Conservation (phyloP, 768 basidiomycete genomes). For the Boletus reticulatus region DNA sequence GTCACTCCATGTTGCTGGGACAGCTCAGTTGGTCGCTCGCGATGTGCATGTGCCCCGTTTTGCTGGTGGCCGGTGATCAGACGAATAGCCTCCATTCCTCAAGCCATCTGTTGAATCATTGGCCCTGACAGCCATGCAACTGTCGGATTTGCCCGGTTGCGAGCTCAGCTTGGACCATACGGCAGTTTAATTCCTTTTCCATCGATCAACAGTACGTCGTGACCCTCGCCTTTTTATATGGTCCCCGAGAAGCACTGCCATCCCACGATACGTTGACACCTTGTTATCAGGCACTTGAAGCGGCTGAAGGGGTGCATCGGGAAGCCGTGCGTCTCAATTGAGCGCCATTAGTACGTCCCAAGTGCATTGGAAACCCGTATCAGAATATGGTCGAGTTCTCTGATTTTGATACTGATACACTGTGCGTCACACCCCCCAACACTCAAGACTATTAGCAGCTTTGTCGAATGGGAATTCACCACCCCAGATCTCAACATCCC, state of each 20-base stretch:
- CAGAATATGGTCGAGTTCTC: constrained; percentile 5
- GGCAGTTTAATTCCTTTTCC: constrained; percentile 8
- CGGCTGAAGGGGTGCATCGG: constrained; percentile 4
- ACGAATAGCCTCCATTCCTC: not conserved
- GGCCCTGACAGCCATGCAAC: not conserved
- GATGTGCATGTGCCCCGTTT: not conserved
- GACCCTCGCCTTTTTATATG: constrained; percentile 17
- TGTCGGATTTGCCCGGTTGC: constrained; percentile 2
- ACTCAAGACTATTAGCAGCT: constrained; percentile 56
- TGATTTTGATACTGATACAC: constrained; percentile 17
- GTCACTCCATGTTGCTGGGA: not conserved
- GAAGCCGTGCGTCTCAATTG: constrained; percentile 1
- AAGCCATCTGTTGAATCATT: not conserved
- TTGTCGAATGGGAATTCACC: constrained; percentile 79
- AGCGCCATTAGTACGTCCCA: constrained; percentile 5
- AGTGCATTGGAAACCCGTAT: constrained; percentile 8
- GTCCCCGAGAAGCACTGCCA: constrained; percentile 15
- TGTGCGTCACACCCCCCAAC: constrained; percentile 54
- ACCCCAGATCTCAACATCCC: constrained; percentile 59
- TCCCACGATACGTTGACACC: constrained; percentile 14
- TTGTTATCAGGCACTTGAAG: constrained; percentile 16
- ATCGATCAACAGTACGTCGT: constrained; percentile 2
- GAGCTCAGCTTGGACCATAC: not conserved
- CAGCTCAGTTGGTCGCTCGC: not conserved
- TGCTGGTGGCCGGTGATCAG: not conserved